These are phyloP conservation scores for Nosema muscidifuracis DNA, from an alignment of 371 early-diverging fungal genomes.

Conservation along the genomic window DNA sequence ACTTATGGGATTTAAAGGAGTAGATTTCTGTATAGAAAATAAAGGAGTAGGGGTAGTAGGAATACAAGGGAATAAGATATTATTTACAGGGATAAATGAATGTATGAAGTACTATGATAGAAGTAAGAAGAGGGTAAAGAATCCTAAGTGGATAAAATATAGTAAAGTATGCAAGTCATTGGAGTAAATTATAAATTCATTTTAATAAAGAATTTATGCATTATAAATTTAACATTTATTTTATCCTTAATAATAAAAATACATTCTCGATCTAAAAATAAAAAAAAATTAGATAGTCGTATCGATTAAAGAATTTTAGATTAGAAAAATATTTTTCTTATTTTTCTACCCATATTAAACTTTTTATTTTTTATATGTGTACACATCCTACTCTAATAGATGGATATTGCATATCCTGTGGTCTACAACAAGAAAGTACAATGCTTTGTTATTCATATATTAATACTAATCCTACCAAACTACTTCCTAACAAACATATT, in stretches of 20 bases:
- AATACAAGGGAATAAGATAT: constrained; percentile 12
- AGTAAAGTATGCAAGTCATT: constrained; percentile 40
- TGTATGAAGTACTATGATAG: constrained; percentile 33
- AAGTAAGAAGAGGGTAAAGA: constrained; percentile 20
- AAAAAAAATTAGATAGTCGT: no score
- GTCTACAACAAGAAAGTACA: background rate
- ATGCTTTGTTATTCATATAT: background rate
- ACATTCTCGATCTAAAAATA: no score
- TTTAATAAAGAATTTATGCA: background rate
- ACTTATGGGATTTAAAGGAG: constrained; percentile 58
- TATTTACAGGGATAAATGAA: constrained; percentile 32
- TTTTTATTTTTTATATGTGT: background rate
- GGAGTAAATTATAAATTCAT: constrained; percentile 43
- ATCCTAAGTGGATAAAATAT: constrained; percentile 48
- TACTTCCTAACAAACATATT: background rate
- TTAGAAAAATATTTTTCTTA: background rate
- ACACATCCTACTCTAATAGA: background rate
- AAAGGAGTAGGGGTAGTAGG: constrained; percentile 39
- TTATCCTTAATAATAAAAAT: no score
- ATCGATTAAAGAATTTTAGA: no score
- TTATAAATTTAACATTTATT: background rate
- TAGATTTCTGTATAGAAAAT: constrained; percentile 32
- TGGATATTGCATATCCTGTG: background rate
- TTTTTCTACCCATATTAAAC: background rate
- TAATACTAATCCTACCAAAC: background rate